A percentile compares a stretch with the other conserved stretches of the same genome.
Evolutionary conservation across 345 rosid species (phyloP).

Genomic region (Streptanthus diversifolius): DNA sequence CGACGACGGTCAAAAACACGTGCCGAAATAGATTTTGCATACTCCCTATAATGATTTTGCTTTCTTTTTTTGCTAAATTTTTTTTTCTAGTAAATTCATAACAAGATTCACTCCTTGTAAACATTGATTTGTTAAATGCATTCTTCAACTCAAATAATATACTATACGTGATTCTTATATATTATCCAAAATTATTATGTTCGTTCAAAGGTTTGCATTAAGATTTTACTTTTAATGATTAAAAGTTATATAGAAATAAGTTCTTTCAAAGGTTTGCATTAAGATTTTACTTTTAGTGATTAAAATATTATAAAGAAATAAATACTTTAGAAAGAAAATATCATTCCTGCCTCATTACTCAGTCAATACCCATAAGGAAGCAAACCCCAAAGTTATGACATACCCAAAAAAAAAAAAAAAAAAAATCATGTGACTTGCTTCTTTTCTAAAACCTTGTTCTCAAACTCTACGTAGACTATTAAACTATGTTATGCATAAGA

Average conservation of each 20-base stretch:
- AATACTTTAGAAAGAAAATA: neutral
- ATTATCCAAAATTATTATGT: neutral
- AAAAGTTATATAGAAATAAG: neutral
- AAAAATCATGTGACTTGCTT: neutral
- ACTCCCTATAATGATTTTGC: slow-evolving; percentile 1
- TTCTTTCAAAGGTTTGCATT: neutral
- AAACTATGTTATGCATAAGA: neutral
- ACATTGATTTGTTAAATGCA: neutral
- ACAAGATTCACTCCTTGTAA: neutral
- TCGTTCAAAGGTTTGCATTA: neutral
- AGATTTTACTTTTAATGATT: neutral
- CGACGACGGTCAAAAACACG: slow-evolving; percentile 28
- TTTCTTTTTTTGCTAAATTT: too few species aligned
- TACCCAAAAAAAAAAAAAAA: slow-evolving; percentile 3
- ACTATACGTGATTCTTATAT: neutral
- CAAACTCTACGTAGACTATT: neutral
- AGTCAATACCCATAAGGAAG: neutral
- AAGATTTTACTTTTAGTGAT: neutral
- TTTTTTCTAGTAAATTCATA: neutral
- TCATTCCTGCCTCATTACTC: neutral
- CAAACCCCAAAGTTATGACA: slow-evolving; percentile 16
- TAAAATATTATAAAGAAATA: neutral
- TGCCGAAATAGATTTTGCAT: slow-evolving; percentile 10
- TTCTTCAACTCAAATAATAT: neutral
- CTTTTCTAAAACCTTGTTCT: neutral